Conservation (phyloP, 2,329 filamentous ascomycete genomes). For the Penicillium sp. region DNA sequence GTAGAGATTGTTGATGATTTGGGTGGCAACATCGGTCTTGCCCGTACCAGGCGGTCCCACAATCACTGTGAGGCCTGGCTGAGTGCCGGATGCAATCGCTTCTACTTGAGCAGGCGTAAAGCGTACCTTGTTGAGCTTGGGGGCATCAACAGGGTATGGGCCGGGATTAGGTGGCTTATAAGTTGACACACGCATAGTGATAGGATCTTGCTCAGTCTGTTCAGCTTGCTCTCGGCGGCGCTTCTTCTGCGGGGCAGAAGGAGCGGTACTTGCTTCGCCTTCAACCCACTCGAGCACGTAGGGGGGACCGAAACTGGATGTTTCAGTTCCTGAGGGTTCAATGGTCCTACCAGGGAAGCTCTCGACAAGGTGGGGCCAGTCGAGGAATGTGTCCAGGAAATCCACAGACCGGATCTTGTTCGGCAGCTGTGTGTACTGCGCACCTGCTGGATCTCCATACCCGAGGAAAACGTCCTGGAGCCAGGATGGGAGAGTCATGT, state of each 20-base stretch:
- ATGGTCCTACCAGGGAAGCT: slow-evolving; percentile 86
- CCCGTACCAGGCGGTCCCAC: slow-evolving; percentile 95
- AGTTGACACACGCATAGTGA: slow-evolving; percentile 78
- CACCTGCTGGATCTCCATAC: slow-evolving; percentile 87
- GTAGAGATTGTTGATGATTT: slow-evolving; percentile 98
- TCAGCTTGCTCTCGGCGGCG: slow-evolving; percentile 76
- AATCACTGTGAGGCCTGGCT: slow-evolving; percentile 90
- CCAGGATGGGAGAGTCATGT: slow-evolving; percentile 86
- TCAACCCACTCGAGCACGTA: slow-evolving; percentile 76
- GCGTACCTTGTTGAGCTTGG: slow-evolving; percentile 77
- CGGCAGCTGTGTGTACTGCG: slow-evolving; percentile 78
- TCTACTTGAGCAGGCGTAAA: slow-evolving; percentile 92
- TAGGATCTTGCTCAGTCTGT: slow-evolving; percentile 62
- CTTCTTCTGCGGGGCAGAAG: slow-evolving; percentile 75
- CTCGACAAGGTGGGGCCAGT: slow-evolving; percentile 92
- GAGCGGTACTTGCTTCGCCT: slow-evolving; percentile 53
- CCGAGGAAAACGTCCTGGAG: slow-evolving; percentile 97
- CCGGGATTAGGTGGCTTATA: slow-evolving; percentile 88
- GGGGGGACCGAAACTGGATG: slow-evolving; percentile 78
- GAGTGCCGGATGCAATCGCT: slow-evolving; percentile 89
- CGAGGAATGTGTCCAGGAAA: slow-evolving; percentile 89
- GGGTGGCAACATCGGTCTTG: slow-evolving; percentile 98
- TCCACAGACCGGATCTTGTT: slow-evolving; percentile 79
- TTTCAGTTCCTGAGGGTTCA: slow-evolving; percentile 72
- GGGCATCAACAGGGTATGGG: slow-evolving; percentile 82